Evolutionary conservation across 2,329 filamentous ascomycete genomes (phyloP), one percentile per base, ranked within the genome.

Genomic region (Aaosphaeria arxii): DNA sequence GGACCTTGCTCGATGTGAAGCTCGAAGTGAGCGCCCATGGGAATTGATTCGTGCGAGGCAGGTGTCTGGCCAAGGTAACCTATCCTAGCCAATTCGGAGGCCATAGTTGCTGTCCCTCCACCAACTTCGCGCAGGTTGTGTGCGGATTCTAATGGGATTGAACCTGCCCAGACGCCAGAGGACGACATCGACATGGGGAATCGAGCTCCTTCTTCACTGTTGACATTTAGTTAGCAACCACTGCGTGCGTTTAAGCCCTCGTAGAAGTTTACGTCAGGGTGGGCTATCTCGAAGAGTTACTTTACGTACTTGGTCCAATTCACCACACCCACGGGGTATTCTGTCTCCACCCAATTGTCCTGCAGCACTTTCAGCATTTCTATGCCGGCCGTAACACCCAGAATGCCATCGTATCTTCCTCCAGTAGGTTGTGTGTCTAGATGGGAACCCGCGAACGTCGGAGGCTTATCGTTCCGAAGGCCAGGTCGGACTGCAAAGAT

Each of bases 1-100:
- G 88, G 88, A 0, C 88, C 88, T 65, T 95, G 90, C 65, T 95
- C 89, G 45, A 92, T 92, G 62, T 94, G 89, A 7, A 94, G 77
- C 67, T 92, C 88, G 59, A 92, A 91, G 66, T 92, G 88, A 0
- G 87, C 88, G 1, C 82, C 86, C 70, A 91, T 83, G 0, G 86
- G 86, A 11, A 78, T 81, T 31, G 76, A 73, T 52, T 78, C 74
- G 64, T 86, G 76, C 45, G 76, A 82, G 24, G 81, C 80, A 6
- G 79, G 76, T 0, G 76, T 70, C 0, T 69, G 56, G 11, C 88
- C 88, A 0, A 89, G 71, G 54, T 88, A 91, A 1, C 84, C 84
- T 44, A 91, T 90, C 11, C 86, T 78, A 61, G 87, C 74, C 0
- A 94, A 77, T 51, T 91, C 87, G 0, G 75, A 80, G 57, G 78